phyloP scores from a whole-genome alignment of 192 early-diverging fungal genomes.

The Coemansia sp. region DNA sequence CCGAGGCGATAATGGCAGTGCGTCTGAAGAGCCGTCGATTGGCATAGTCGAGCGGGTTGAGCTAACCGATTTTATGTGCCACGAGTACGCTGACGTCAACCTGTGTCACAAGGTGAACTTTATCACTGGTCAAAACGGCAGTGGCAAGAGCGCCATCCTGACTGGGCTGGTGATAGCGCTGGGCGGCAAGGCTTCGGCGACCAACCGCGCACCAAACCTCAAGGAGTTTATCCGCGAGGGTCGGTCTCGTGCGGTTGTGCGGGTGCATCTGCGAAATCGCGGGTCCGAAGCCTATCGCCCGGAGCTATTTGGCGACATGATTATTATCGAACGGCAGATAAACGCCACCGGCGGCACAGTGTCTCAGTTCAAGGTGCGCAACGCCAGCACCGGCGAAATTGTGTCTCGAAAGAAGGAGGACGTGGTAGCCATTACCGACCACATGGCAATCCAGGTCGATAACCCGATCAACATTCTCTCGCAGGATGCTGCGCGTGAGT shows the following conservation, averaged over 20 bases:
- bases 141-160: conserved; percentile 95
- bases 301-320: conserved; percentile 74
- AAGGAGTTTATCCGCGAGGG: conserved; percentile 85
- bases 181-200: conserved; percentile 85
- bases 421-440: conserved; percentile 77
- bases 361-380: conserved; percentile 79
- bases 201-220: conserved; percentile 79
- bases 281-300: conserved; percentile 83
- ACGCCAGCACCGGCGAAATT: conserved; percentile 56
- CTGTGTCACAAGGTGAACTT: conserved; percentile 93
- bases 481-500: conserved; percentile 90
- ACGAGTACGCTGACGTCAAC: conserved; percentile 72
- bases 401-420: conserved; percentile 84
- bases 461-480: conserved; percentile 93
- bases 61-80: conserved; percentile 95
- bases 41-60: conserved; percentile 83
- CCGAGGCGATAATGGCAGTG: conserved; percentile 6
- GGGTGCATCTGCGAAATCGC: conserved; percentile 74
- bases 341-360: conserved; percentile 33
- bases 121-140: conserved; percentile 95
- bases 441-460: conserved; percentile 87
- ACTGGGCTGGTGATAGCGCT: conserved; percentile 89
- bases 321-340: conserved; percentile 83
- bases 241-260: conserved; percentile 62
- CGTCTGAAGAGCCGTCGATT: conserved; percentile 43